Evolutionary conservation across 2,329 filamentous ascomycete species (phyloP), one percentile per base, ranked within the genome.

Genomic region (Aspergillus awamori): DNA sequence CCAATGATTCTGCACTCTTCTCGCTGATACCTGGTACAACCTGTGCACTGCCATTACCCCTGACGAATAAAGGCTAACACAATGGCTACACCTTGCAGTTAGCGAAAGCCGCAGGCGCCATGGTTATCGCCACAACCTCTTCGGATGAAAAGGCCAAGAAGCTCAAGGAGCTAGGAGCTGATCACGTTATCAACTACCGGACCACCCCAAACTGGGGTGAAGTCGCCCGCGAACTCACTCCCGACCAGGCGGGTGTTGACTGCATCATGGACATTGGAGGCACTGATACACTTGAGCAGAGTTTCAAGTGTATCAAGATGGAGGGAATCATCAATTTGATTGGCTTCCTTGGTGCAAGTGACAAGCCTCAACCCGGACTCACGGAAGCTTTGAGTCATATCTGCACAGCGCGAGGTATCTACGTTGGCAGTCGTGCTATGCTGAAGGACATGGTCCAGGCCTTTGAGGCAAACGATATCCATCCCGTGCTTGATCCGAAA

Each of bases 181-280:
- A 82, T 57, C 78, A 85, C 49, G 76, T 83, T 1, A 80, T 90
- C 71, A 89, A 90, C 74, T 90, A 90, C 73, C 84, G 81, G 59
- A 79, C 72, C 0, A 80, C 79, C 7, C 74, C 82, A 0, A 81
- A 85, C 52, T 90, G 88, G 88, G 85, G 87, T n/a, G 74, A 79
- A 2, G 81, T 81, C 28, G 87, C 86, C 15, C 80, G 83, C 61
- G 76, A 77, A 8, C 71, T 82, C 10, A 83, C 81, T 0, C 79
- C 84, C 0, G 72, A 77, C 0, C 82, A 82, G 15, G 69, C 67
- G 2, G 89, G 89, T 11, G 84, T 89, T 6, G 83, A 90, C 67
- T 80, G 87, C 62, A 77, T 91, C 43, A 69, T 89, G 39, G 89
- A 91, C 67, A 83, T 90, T n/a, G 88, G 86, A 11, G 88, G 88